Evolutionary conservation across 768 basidiomycete genomes (phyloP).

Genomic region (Agrocybe praecox): DNA sequence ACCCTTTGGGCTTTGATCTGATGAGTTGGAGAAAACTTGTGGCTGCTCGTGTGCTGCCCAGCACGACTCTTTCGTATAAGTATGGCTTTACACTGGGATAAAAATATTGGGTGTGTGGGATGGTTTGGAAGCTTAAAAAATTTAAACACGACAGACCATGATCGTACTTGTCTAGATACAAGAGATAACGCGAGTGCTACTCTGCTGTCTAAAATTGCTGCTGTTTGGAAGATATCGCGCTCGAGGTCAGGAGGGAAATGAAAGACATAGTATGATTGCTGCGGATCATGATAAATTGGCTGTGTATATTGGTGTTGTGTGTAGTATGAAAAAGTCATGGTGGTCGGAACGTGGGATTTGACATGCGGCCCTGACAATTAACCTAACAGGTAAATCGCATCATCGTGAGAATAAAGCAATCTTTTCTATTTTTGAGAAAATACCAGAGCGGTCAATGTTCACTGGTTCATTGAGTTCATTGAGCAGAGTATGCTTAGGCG

Average conservation of each 20-base stretch:
- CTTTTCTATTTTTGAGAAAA: too few relatives aligned
- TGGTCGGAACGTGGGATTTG: not conserved
- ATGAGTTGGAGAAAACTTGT: slow-evolving; percentile 19
- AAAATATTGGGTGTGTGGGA: not conserved
- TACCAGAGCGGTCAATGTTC: too few relatives aligned
- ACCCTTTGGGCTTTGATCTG: slow-evolving; percentile 6
- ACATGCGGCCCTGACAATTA: too few relatives aligned
- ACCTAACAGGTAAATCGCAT: too few relatives aligned
- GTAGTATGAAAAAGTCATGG: too few relatives aligned
- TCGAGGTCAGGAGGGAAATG: slow-evolving; percentile 26
- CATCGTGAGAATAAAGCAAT: too few relatives aligned
- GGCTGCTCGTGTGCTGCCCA: slow-evolving; percentile 20
- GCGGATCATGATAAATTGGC: not conserved
- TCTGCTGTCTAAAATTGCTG: slow-evolving; percentile 20
- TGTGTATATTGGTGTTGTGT: not conserved
- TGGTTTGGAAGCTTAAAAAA: not conserved
- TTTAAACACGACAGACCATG: slow-evolving; percentile 26
- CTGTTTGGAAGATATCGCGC: slow-evolving; percentile 25
- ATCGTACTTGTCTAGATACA: slow-evolving; percentile 24
- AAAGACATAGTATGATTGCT: not conserved
- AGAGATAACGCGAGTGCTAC: slow-evolving; percentile 23
- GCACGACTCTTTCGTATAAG: slow-evolving; percentile 27
- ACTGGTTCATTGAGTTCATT: too few relatives aligned
- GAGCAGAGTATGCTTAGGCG: too few relatives aligned
- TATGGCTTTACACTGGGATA: slow-evolving; percentile 27